phyloP scores from a whole-genome alignment of 768 basidiomycete species.

The Cyathus striatus region DNA sequence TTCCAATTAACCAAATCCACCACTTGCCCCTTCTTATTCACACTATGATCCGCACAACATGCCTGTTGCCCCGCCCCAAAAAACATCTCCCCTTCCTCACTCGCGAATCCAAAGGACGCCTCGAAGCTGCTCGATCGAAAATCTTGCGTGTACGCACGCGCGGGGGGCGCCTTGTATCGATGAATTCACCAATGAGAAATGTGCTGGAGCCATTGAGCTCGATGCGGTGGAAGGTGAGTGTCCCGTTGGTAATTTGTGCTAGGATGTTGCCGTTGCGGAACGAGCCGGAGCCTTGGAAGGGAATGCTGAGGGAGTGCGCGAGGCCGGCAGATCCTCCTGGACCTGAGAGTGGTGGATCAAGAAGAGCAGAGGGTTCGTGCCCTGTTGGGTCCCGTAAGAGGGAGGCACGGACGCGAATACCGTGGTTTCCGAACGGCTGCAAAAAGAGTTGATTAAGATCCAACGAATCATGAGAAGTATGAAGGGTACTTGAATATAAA shows the following conservation, averaged over 20 bases:
- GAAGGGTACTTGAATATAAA: slow-evolving; percentile 23
- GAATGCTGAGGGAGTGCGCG: slow-evolving; percentile 20
- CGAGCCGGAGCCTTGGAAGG: slow-evolving; percentile 21
- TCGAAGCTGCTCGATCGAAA: slow-evolving; percentile 23
- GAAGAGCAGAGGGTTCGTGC: slow-evolving; percentile 23
- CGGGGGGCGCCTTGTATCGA: slow-evolving; percentile 22
- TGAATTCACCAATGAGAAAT: slow-evolving; percentile 22
- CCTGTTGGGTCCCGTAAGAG: slow-evolving; percentile 28
- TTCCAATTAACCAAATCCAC: slow-evolving; percentile 31
- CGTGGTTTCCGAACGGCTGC: slow-evolving; percentile 31
- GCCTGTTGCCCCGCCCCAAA: slow-evolving; percentile 31
- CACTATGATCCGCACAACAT: slow-evolving; percentile 28
- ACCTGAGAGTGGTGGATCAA: slow-evolving; percentile 30
- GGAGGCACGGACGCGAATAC: slow-evolving; percentile 28
- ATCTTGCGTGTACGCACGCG: slow-evolving; percentile 26
- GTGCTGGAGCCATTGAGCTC: slow-evolving; percentile 21
- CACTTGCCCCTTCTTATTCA: slow-evolving; percentile 34
- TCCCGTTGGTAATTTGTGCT: slow-evolving; percentile 15
- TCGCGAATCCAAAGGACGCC: slow-evolving; percentile 24
- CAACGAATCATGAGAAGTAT: background rate
- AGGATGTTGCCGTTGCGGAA: slow-evolving; percentile 27
- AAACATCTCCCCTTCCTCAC: slow-evolving; percentile 26
- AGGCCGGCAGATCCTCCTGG: slow-evolving; percentile 24
- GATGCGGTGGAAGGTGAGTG: slow-evolving; percentile 22
- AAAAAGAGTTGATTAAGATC: background rate